These are phyloP conservation scores for Dipodascopsis uninucleata DNA, from an alignment of 805 yeast species.

Conservation along the genomic window DNA sequence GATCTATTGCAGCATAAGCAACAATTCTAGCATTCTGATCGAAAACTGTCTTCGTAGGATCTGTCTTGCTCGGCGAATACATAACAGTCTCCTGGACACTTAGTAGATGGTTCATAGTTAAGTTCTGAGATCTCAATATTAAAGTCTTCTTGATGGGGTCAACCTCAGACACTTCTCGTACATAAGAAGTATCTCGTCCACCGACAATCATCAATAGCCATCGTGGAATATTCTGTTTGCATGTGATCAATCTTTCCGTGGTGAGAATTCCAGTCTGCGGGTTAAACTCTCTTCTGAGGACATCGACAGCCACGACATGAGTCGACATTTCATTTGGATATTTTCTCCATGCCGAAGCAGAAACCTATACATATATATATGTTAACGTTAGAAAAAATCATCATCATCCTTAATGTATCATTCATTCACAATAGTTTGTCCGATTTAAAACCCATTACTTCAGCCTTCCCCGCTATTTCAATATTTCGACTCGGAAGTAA, in stretches of 20 bases:
- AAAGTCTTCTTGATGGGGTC: constrained; percentile 62
- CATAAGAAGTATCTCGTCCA: constrained; percentile 67
- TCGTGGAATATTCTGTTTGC: constrained; percentile 77
- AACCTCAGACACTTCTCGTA: constrained; percentile 84
- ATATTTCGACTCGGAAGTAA: too few species aligned
- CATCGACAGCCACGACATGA: constrained; percentile 92
- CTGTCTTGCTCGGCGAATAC: constrained; percentile 62
- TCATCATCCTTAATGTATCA: constrained; percentile 48
- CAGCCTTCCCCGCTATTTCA: too few species aligned
- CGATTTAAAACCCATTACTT: too few species aligned
- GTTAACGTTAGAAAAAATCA: constrained; percentile 58
- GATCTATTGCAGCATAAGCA: constrained; percentile 69
- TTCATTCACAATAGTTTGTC: too few species aligned
- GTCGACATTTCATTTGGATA: constrained; percentile 93
- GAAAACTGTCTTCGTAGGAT: constrained; percentile 51
- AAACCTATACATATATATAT: constrained; percentile 54
- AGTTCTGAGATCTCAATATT: constrained; percentile 77
- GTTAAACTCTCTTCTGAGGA: constrained; percentile 66
- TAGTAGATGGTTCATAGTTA: constrained; percentile 73
- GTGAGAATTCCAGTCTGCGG: constrained; percentile 51
- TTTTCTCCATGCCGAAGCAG: constrained; percentile 93
- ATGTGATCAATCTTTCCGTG: constrained; percentile 84
- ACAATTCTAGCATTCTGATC: constrained; percentile 83
- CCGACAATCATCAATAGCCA: constrained; percentile 79
- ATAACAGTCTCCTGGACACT: constrained; percentile 84